Evolutionary conservation across 1,284 basidiomycete genomes (phyloP).

Genomic region (Volvariella surrecta): DNA sequence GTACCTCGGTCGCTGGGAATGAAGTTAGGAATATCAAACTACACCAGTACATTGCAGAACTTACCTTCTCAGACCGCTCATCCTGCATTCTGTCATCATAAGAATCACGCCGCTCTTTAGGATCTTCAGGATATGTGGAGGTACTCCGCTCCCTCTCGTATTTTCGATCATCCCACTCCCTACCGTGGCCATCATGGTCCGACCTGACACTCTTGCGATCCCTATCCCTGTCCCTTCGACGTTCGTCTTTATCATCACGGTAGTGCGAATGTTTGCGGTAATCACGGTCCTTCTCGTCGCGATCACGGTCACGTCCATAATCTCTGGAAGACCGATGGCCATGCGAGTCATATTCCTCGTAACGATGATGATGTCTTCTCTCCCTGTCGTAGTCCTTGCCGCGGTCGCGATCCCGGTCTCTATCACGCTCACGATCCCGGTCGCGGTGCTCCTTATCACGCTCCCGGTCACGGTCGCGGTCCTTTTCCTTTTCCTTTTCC

Average conservation of each 20-base stretch:
- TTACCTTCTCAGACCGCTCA: conserved; percentile 60
- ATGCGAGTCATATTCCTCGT: conserved; percentile 29
- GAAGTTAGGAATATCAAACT: conserved; percentile 8
- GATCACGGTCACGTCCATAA: conserved; percentile 30
- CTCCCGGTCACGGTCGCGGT: conserved; percentile 38
- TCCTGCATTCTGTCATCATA: conserved; percentile 31
- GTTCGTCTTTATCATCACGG: conserved; percentile 38
- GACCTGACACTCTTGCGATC: conserved; percentile 22
- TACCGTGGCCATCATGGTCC: conserved; percentile 25
- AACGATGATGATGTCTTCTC: conserved; percentile 31
- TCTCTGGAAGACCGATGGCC: conserved; percentile 25
- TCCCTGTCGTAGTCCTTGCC: conserved; percentile 26
- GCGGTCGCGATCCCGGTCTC: conserved; percentile 28
- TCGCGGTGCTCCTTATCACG: conserved; percentile 32
- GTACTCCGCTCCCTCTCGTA: conserved; percentile 46
- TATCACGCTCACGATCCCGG: conserved; percentile 22
- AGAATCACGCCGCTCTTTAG: conserved; percentile 36
- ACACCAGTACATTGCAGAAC: conserved; percentile 12
- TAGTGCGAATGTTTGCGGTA: conserved; percentile 22
- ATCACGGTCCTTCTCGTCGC: conserved; percentile 39
- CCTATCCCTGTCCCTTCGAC: conserved; percentile 35
- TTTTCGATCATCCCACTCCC: conserved; percentile 25
- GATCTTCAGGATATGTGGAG: conserved; percentile 36
- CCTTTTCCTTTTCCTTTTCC: conserved; percentile 20
- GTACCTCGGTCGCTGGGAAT: conserved; percentile 42